A percentile compares a stretch with the other conserved stretches of the same genome.
Evolutionary conservation across 352 stramenopile species (phyloP).

Genomic region (Phytophthora idaei): DNA sequence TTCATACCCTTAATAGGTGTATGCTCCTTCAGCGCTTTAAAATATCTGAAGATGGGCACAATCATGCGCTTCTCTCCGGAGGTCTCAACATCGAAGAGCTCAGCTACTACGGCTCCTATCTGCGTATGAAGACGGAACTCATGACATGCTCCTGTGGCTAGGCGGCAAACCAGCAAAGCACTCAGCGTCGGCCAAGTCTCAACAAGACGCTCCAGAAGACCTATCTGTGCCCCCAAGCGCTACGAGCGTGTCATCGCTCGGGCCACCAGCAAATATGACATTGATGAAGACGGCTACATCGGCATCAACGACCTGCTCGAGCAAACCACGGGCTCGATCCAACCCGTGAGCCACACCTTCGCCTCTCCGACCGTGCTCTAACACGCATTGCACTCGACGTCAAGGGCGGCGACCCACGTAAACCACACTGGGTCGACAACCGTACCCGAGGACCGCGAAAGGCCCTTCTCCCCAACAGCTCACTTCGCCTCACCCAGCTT

Average conservation of each 20-base stretch:
- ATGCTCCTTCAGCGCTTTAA: no score
- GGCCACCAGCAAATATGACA: no score
- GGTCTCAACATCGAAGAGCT: neutral
- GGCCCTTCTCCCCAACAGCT: neutral
- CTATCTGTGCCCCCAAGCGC: no score
- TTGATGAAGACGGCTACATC: neutral
- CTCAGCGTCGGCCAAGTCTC: neutral
- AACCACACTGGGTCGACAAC: neutral
- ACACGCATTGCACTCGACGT: neutral
- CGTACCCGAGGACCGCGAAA: neutral
- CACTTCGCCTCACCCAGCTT: no score
- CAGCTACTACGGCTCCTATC: slow-evolving; percentile 2
- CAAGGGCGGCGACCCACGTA: neutral
- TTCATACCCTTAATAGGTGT: no score
- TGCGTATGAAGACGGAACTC: neutral
- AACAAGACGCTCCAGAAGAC: neutral
- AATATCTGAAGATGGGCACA: no score
- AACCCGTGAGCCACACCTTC: neutral
- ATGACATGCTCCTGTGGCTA: slow-evolving; percentile 8
- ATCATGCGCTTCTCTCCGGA: no score
- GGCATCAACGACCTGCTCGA: neutral
- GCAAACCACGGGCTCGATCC: neutral
- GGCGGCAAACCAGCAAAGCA: slow-evolving; percentile 1
- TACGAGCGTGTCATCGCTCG: no score
- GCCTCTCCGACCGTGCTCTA: neutral